Percentiles rank a stretch among this genome's conserved stretches.
Evolutionary conservation across 164 flowering plant genomes (phyloP).

Genomic region (Malania oleifera): DNA sequence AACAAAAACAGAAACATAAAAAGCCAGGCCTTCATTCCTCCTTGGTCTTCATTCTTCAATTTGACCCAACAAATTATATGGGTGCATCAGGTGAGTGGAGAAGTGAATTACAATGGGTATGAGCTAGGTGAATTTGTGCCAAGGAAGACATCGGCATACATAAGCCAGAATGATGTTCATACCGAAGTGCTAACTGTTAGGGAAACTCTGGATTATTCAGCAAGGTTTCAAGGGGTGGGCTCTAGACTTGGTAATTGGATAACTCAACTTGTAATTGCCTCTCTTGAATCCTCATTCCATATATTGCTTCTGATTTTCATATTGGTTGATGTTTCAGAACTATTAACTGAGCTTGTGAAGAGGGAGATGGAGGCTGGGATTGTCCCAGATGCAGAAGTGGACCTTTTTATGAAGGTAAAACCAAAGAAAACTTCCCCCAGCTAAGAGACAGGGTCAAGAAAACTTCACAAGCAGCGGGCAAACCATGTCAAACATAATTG

Average conservation of each 20-base stretch:
- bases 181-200: conserved; percentile 88
- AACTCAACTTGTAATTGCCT: neutral
- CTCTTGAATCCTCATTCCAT: neutral
- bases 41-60: no score
- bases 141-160: conserved; percentile 83
- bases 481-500: no score
- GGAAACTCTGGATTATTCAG: conserved; percentile 94
- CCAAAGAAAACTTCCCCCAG: no score
- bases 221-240: conserved; percentile 94
- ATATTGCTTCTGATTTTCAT: neutral
- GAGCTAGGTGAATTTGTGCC: conserved; percentile 73
- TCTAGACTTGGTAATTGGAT: conserved; percentile 61
- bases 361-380: conserved; percentile 86
- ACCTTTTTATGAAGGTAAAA: conserved; percentile 99
- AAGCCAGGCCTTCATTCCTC: no score
- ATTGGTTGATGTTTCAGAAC: conserved; percentile 34
- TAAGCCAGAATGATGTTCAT: conserved; percentile 94
- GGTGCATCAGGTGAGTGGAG: conserved; percentile 61
- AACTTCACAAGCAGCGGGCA: no score
- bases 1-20: no score
- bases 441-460: no score
- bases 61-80: neutral
- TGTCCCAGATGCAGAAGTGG: conserved; percentile 84
- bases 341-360: conserved; percentile 70
- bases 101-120: conserved; percentile 77